Percentiles rank a stretch among this genome's conserved stretches.
Evolutionary conservation across 106 monocot genomes (phyloP).

Genomic region (Apostasia shenzhenica): DNA sequence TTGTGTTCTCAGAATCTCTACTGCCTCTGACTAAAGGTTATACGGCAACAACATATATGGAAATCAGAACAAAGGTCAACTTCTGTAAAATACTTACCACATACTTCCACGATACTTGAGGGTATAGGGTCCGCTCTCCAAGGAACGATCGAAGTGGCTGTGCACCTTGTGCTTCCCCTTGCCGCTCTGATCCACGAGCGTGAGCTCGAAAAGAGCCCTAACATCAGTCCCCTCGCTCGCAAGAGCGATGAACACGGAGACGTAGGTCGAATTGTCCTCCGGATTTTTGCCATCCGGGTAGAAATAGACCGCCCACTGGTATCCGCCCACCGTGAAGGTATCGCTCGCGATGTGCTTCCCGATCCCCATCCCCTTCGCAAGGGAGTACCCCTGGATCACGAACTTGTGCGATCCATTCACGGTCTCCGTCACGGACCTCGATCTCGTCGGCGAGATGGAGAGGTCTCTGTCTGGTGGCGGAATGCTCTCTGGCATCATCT

Average conservation of each 20-base stretch:
- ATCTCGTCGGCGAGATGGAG: conserved; percentile 9
- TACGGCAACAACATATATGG: too few relatives aligned
- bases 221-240: conserved; percentile 26
- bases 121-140: conserved; percentile 19
- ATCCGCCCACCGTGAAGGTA: conserved; percentile 27
- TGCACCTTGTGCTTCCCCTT: conserved; percentile 26
- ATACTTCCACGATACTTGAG: conserved; percentile 26
- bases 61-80: too few relatives aligned
- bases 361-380: conserved; percentile 25
- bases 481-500: conserved; percentile 11
- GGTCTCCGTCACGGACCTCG: conserved; percentile 15
- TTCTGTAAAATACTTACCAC: conserved; percentile 11
- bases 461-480: conserved; percentile 7
- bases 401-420: conserved; percentile 30
- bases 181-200: conserved; percentile 24
- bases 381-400: conserved; percentile 25
- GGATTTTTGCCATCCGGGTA: conserved; percentile 22
- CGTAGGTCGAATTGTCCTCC: conserved; percentile 20
- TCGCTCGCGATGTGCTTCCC: conserved; percentile 21
- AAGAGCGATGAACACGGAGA: conserved; percentile 20
- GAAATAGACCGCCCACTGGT: conserved; percentile 15
- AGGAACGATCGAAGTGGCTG: conserved; percentile 21
- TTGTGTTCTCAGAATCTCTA: too few relatives aligned
- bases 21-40: too few relatives aligned
- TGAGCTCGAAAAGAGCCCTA: conserved; percentile 22